A percentile compares a stretch with the other conserved stretches of the same genome.
phyloP scores from a whole-genome alignment of 2,329 filamentous ascomycete species.

The Talaromyces sp. region DNA sequence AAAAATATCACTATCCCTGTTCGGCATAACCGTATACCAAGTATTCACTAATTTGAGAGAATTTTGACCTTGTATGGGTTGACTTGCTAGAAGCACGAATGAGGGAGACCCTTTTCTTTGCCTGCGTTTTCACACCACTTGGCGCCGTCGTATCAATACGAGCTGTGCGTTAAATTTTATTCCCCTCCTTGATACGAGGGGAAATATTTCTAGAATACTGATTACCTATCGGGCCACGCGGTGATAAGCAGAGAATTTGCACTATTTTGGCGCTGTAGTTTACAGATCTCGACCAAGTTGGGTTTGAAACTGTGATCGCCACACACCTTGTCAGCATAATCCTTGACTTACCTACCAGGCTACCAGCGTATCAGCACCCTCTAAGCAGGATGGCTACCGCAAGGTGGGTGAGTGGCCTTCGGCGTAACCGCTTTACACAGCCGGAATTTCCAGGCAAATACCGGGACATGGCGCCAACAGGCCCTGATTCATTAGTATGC shows the following conservation, averaged over 20 bases:
- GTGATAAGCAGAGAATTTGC: background rate
- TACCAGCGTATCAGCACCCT: background rate
- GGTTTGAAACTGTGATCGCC: background rate
- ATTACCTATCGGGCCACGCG: background rate
- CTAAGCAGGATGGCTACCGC: background rate
- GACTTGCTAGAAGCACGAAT: background rate
- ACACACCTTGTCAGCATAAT: background rate
- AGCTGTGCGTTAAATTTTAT: background rate
- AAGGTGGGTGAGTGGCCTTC: background rate
- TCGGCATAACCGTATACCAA: background rate
- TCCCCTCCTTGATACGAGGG: background rate
- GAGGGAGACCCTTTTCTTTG: background rate
- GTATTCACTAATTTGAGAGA: background rate
- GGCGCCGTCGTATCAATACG: background rate
- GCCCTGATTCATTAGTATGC: background rate
- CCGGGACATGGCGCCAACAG: background rate
- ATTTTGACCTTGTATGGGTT: background rate
- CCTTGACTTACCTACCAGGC: background rate
- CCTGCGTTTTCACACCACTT: background rate
- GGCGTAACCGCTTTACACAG: background rate
- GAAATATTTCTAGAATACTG: background rate
- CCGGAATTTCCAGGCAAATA: background rate
- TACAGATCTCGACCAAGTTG: background rate
- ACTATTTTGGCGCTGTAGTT: background rate
- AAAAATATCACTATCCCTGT: background rate